Percentiles rank a stretch among this genome's conserved stretches.
phyloP scores from a whole-genome alignment of 106 monocot genomes.

The Dactylorhiza incarnata region DNA sequence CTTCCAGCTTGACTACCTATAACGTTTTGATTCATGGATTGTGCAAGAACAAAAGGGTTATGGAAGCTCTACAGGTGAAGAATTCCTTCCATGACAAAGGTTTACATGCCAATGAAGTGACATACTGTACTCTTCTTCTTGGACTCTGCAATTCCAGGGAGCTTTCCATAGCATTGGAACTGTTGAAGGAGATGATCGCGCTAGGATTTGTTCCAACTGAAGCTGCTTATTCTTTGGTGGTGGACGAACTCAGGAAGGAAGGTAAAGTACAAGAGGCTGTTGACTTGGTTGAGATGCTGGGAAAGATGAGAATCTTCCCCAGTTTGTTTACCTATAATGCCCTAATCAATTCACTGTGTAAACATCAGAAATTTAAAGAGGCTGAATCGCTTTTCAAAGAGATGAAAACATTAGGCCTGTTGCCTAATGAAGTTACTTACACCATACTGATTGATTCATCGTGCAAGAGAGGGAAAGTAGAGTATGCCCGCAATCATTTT shows the following conservation, averaged over 20 bases:
- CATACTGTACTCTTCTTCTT: slow-evolving; percentile 61
- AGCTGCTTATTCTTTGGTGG: slow-evolving; percentile 49
- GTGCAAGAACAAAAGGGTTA: slow-evolving; percentile 47
- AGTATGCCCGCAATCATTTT: slow-evolving; percentile 38
- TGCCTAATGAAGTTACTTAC: slow-evolving; percentile 81
- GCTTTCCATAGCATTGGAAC: slow-evolving; percentile 25
- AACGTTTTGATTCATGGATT: slow-evolving; percentile 83
- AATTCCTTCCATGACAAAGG: slow-evolving; percentile 36
- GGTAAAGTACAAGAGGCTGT: slow-evolving; percentile 64
- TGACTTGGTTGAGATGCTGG: slow-evolving; percentile 43
- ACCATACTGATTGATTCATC: slow-evolving; percentile 77
- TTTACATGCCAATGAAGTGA: slow-evolving; percentile 59
- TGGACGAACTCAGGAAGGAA: slow-evolving; percentile 62
- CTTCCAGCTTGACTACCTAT: slow-evolving; percentile 43
- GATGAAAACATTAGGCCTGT: slow-evolving; percentile 54
- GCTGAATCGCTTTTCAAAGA: slow-evolving; percentile 55
- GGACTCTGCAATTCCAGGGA: slow-evolving; percentile 61
- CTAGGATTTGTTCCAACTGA: slow-evolving; percentile 57
- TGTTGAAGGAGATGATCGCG: slow-evolving; percentile 54
- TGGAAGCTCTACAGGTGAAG: slow-evolving; percentile 59
- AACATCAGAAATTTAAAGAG: slow-evolving; percentile 53
- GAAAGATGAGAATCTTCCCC: slow-evolving; percentile 52
- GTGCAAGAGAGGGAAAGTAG: slow-evolving; percentile 51
- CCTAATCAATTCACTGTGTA: slow-evolving; percentile 74
- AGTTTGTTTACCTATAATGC: slow-evolving; percentile 90